Conservation (phyloP, 2,329 filamentous ascomycete genomes). For the Talaromyces funiculosus region DNA sequence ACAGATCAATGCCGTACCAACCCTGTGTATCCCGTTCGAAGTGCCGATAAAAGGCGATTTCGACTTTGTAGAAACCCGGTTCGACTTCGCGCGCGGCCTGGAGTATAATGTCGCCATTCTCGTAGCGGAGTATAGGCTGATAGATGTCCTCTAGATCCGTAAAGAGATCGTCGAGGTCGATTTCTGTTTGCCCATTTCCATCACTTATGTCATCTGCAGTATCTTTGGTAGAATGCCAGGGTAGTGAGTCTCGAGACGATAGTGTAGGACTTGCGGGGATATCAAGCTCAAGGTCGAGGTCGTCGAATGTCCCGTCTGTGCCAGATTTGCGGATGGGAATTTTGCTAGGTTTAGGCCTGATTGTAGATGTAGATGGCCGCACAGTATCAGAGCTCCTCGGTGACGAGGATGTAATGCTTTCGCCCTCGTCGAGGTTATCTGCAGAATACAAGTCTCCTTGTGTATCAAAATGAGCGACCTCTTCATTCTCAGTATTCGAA, state of each 20-base stretch:
- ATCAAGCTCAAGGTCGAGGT: not conserved
- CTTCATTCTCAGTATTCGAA: not conserved
- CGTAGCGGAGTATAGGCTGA: not conserved
- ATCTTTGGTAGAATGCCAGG: constrained; percentile 16
- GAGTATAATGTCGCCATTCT: constrained; percentile 5
- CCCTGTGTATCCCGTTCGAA: not conserved
- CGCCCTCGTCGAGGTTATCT: not conserved
- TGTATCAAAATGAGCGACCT: not conserved
- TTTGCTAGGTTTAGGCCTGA: not conserved
- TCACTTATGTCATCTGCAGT: not conserved
- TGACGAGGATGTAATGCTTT: not conserved
- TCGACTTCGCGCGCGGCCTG: not conserved
- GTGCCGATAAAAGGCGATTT: not conserved
- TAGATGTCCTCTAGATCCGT: not conserved
- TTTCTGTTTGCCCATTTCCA: not conserved
- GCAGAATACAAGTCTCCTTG: not conserved
- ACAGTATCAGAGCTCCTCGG: not conserved
- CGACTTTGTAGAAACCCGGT: constrained; percentile 2
- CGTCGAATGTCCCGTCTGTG: not conserved
- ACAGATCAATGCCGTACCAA: constrained; percentile 8
- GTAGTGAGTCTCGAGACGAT: constrained; percentile 19
- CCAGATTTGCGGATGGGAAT: not conserved
- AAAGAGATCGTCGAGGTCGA: not conserved
- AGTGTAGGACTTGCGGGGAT: constrained; percentile 18
- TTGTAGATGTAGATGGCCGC: not conserved